Percentiles rank a stretch among this genome's conserved stretches.
phyloP scores from a whole-genome alignment of 495 filamentous ascomycete species.

The Cairneyella variabilis region DNA sequence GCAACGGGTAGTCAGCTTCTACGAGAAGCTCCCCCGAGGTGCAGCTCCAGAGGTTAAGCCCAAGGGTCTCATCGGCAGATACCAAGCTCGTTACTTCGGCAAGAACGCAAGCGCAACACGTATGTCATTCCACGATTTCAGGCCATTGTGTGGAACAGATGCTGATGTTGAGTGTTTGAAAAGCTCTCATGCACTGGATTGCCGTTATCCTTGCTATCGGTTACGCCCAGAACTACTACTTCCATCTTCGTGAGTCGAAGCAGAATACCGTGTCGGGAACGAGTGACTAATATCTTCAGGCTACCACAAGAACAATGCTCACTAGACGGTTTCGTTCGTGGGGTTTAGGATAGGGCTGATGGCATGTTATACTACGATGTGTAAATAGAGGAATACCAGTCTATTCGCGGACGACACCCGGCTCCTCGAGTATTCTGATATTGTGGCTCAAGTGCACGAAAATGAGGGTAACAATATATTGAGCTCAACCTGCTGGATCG shows the following conservation, averaged over 20 bases:
- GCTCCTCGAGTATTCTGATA: no score
- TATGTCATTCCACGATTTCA: slow-evolving; percentile 47
- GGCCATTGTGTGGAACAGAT: background rate
- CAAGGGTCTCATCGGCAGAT: slow-evolving; percentile 76
- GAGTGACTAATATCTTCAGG: slow-evolving; percentile 51
- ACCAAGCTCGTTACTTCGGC: slow-evolving; percentile 92
- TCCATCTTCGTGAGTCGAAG: slow-evolving; percentile 95
- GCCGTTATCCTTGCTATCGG: slow-evolving; percentile 68
- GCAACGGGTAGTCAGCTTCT: slow-evolving; percentile 96
- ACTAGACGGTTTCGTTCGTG: slow-evolving; percentile 51
- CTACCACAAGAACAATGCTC: slow-evolving; percentile 99
- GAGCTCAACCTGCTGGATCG: no score
- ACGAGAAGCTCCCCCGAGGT: slow-evolving; percentile 93
- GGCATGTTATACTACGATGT: slow-evolving; percentile 21
- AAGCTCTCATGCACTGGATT: slow-evolving; percentile 86
- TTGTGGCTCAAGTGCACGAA: no score
- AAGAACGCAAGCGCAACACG: slow-evolving; percentile 83
- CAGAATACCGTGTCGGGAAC: background rate
- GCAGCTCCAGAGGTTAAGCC: slow-evolving; percentile 74
- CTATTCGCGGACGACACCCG: no score
- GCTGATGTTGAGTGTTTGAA: slow-evolving; percentile 21
- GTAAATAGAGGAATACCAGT: slow-evolving; percentile 27
- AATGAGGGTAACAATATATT: no score
- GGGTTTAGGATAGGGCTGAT: background rate
- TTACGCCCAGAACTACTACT: slow-evolving; percentile 98